Percentiles rank a stretch among this genome's conserved stretches.
Conservation (phyloP, 2,329 filamentous ascomycete species). For the Geosmithia putterillii region DNA sequence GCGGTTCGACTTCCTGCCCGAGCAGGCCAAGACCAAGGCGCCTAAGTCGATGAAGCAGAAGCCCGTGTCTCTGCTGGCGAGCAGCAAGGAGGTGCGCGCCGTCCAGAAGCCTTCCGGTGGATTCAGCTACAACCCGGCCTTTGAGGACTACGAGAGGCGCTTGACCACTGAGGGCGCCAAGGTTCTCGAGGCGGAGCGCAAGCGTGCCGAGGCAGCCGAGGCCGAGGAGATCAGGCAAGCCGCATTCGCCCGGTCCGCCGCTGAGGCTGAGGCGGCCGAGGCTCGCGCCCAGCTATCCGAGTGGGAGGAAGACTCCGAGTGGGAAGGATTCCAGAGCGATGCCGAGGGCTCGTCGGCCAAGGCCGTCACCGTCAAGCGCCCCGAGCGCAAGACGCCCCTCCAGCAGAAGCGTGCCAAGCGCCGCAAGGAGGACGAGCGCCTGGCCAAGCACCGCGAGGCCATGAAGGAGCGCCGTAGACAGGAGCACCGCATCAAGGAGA, state of each 20-base stretch:
- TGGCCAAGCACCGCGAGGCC: constrained; percentile 61
- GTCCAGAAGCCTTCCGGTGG: constrained; percentile 70
- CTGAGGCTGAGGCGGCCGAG: constrained; percentile 63
- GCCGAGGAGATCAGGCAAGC: constrained; percentile 57
- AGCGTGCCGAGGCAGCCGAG: constrained; percentile 55
- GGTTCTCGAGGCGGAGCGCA: constrained; percentile 67
- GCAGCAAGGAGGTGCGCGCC: constrained; percentile 66
- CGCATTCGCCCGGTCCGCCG: constrained; percentile 56
- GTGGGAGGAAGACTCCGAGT: constrained; percentile 82
- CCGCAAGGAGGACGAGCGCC: constrained; percentile 75
- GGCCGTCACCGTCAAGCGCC: constrained; percentile 53
- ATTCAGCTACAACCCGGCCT: constrained; percentile 85
- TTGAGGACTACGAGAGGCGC: constrained; percentile 73
- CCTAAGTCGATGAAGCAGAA: constrained; percentile 65
- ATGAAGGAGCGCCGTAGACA: constrained; percentile 65
- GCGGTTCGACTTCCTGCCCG: constrained; percentile 47
- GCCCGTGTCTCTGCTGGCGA: constrained; percentile 72
- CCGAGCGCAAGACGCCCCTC: constrained; percentile 71
- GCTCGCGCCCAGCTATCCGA: constrained; percentile 51
- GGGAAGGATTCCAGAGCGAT: constrained; percentile 82
- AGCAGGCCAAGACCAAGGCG: constrained; percentile 52
- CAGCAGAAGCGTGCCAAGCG: constrained; percentile 83
- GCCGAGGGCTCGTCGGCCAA: too few relatives aligned
- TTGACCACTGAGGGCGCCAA: constrained; percentile 64
- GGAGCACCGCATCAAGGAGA: constrained; percentile 56